Evolutionary conservation across 352 stramenopile genomes (phyloP).

Genomic region (Discostella stelligera): DNA sequence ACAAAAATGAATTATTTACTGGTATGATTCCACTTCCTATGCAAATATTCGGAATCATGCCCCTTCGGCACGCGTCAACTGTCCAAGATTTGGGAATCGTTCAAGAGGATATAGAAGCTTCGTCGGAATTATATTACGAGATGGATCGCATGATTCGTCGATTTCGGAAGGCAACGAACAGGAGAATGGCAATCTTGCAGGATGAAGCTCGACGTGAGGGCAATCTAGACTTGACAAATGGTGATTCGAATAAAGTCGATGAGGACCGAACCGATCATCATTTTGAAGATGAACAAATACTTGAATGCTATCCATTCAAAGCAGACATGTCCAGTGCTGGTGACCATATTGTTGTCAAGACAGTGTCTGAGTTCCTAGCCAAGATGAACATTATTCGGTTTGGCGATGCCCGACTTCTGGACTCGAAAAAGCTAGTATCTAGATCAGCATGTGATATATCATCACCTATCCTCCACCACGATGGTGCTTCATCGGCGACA

Average conservation of each 20-base stretch:
- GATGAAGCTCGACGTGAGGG: constrained; percentile 64
- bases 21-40: constrained; percentile 76
- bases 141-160: constrained; percentile 66
- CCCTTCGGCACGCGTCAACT: constrained; percentile 67
- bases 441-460: constrained; percentile 4
- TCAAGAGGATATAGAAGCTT: constrained; percentile 63
- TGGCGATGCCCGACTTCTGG: constrained; percentile 17
- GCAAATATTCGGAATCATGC: constrained; percentile 78
- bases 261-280: constrained; percentile 4
- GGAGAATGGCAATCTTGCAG: constrained; percentile 68
- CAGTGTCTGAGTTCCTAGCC: constrained; percentile 62
- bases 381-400: constrained; percentile 47
- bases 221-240: constrained; percentile 22
- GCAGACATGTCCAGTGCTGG: constrained; percentile 60
- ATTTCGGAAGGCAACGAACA: constrained; percentile 79
- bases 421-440: constrained; percentile 14
- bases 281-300: constrained; percentile 69
- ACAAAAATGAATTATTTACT: constrained; percentile 58
- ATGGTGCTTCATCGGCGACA: not conserved
- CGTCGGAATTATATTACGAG: constrained; percentile 48
- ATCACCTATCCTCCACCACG: not conserved
- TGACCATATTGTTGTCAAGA: constrained; percentile 63
- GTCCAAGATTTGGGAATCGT: constrained; percentile 67
- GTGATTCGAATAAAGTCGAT: constrained; percentile 7
- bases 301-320: constrained; percentile 76